Conservation (phyloP, 2,329 filamentous ascomycete species). For the Neophaeococcomyces mojaviensis region DNA sequence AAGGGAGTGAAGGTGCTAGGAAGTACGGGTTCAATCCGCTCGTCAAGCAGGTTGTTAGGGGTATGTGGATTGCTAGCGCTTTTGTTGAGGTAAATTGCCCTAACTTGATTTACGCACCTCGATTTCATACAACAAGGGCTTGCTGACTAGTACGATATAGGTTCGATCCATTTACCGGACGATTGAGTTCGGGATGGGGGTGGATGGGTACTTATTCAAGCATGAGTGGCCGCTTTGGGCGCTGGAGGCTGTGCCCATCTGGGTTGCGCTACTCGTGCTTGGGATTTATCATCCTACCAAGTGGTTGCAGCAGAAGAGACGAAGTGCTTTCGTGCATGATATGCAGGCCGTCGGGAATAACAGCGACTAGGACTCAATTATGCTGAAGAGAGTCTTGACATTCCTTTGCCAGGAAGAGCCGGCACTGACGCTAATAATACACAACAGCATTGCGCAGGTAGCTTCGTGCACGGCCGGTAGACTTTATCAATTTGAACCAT, state of each 20-base stretch:
- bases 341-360: too few species aligned
- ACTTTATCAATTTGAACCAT: too few species aligned
- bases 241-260: constrained; percentile 39
- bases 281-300: constrained; percentile 43
- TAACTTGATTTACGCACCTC: not conserved
- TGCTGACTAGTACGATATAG: constrained; percentile 24
- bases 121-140: not conserved
- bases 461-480: too few species aligned
- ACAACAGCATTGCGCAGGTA: too few species aligned
- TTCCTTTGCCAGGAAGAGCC: too few species aligned
- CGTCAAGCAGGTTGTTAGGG: constrained; percentile 13
- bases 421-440: too few species aligned
- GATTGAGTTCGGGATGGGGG: constrained; percentile 42
- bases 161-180: constrained; percentile 48
- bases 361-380: too few species aligned
- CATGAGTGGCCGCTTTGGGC: constrained; percentile 40
- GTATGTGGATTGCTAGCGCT: constrained; percentile 39
- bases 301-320: constrained; percentile 28
- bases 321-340: constrained; percentile 4
- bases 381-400: too few species aligned
- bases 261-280: constrained; percentile 42
- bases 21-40: constrained; percentile 33
- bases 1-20: not conserved
- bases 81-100: constrained; percentile 38
- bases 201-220: constrained; percentile 33